These are phyloP conservation scores for Colletotrichum melonis DNA, from an alignment of 2,329 filamentous ascomycete species.

Conservation along the genomic window DNA sequence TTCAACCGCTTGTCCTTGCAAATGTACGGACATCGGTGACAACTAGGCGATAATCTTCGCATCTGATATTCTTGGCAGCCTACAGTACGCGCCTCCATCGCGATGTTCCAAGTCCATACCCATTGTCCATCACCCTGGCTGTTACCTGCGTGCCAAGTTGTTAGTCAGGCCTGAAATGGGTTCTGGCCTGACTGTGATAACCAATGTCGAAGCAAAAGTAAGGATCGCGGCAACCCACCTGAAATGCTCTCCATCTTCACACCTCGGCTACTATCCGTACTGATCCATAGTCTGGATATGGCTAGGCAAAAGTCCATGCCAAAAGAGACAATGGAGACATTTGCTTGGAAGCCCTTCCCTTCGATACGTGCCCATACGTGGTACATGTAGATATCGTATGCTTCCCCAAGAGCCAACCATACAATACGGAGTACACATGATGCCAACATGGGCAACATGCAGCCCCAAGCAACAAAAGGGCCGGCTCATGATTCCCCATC, in stretches of 20 bases:
- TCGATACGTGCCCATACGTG: background rate
- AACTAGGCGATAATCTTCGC: background rate
- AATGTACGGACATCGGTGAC: background rate
- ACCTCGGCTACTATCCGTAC: background rate
- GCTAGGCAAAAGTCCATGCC: background rate
- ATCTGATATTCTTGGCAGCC: background rate
- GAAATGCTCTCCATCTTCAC: background rate
- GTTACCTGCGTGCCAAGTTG: conserved; percentile 3
- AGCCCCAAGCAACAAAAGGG: background rate
- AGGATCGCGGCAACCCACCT: too few species aligned
- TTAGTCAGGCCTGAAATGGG: conserved; percentile 19
- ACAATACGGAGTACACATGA: background rate
- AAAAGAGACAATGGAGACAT: conserved; percentile 8
- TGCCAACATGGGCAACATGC: background rate
- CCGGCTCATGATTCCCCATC: background rate
- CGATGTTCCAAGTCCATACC: too few species aligned
- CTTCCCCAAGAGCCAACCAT: background rate
- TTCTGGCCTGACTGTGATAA: conserved; percentile 25
- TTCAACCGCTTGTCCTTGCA: background rate
- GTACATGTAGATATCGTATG: background rate
- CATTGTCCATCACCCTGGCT: background rate
- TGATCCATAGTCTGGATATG: background rate
- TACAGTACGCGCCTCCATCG: background rate
- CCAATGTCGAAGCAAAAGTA: too few species aligned
- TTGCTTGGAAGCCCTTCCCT: background rate